Base-by-base conservation (phyloP, 768 basidiomycete genomes). In the Hortiboletus campestris region DNA sequence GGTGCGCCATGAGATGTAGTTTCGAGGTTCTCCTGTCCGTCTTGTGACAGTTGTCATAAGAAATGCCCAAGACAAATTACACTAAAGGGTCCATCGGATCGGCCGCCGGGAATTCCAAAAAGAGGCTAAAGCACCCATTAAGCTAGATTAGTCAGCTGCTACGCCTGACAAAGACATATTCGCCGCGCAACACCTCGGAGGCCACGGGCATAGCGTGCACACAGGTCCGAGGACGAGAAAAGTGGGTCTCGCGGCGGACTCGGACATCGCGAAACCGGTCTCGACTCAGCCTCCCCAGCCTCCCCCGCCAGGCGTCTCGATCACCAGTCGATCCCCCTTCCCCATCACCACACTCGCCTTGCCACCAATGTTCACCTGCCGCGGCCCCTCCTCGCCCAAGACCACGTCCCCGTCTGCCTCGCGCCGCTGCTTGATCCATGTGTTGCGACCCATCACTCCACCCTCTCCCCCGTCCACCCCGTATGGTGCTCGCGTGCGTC, bases 221-320 rank as follows among this genome's bases (percentile, higher is more conserved):
- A 4, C 25, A 4, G 4, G 25, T 25, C 25, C 25, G 25, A 25
- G 25, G 25, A n/a, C n/a, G n/a, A n/a, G n/a, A n/a, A n/a, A n/a
- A n/a, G n/a, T n/a, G n/a, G n/a, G 25, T 25, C 25, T 25, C 25
- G 25, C 25, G 25, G 25, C 25, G 25, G 25, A 25, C 25, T 25
- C 25, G 25, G 25, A 25, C 25, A n/a, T n/a, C n/a, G n/a, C n/a
- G n/a, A n/a, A n/a, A n/a, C n/a, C 55, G 9, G 53, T 58, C 19
- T 19, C 53, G 17, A 56, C 17, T 4, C 35, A 62, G 8, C 46
- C 34, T 1, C 94, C 94, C 89, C 89, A 96, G 3, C 85, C 94
- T 8, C 94, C 94, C 10, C 88, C 94, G 1, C 94, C 94, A 0
- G 94, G 94, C 0, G 94, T 95, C 74, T 94, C 85, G 46, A 96